phyloP scores from a whole-genome alignment of 495 filamentous ascomycete species.

The Haplographium delicatum region DNA sequence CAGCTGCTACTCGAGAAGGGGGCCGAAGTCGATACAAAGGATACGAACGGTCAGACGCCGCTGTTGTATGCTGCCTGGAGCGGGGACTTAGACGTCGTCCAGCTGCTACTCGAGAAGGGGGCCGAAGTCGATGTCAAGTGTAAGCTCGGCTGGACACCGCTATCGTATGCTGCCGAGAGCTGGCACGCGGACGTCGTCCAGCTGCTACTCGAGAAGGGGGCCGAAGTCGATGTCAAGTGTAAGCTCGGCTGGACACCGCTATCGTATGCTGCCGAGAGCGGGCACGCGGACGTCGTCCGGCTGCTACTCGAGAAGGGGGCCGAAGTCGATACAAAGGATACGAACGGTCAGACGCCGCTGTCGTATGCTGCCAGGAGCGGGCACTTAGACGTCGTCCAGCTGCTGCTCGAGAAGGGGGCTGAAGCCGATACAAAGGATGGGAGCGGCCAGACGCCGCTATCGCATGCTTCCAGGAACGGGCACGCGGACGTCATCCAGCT shows the following conservation, averaged over 20 bases:
- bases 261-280: background rate
- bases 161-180: no score
- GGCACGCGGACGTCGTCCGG: background rate
- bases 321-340: constrained; percentile 19
- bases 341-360: constrained; percentile 25
- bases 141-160: no score
- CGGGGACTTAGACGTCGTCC: no score
- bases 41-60: no score
- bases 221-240: background rate
- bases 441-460: background rate
- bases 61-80: no score
- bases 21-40: no score
- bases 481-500: background rate
- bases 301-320: background rate
- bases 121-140: no score
- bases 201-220: background rate
- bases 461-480: background rate
- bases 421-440: background rate
- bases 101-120: no score
- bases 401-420: background rate
- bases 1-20: no score
- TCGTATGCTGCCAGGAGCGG: constrained; percentile 19
- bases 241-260: constrained; percentile 4
- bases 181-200: background rate
- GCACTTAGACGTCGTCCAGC: background rate